Evolutionary conservation across 345 rosid genomes (phyloP).

Genomic region (Pelargonium nanum): DNA sequence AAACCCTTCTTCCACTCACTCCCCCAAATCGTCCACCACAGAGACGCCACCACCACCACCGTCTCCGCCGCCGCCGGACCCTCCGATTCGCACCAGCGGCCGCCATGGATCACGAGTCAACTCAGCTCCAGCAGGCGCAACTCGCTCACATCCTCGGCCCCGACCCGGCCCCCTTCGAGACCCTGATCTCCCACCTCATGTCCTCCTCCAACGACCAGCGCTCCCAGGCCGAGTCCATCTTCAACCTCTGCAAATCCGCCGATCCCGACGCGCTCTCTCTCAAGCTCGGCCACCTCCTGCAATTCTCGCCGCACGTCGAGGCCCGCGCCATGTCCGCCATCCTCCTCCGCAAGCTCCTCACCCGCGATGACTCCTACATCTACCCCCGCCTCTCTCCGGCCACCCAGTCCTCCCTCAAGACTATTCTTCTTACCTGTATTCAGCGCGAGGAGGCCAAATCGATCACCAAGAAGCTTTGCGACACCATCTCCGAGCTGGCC

Average conservation of each 20-base stretch:
- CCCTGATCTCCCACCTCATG: constrained; percentile 80
- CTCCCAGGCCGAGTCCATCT: constrained; percentile 69
- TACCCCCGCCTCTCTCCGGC: constrained; percentile 69
- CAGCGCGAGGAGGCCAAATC: constrained; percentile 76
- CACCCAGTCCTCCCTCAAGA: constrained; percentile 80
- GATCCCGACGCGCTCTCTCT: constrained; percentile 78
- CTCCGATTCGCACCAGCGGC: constrained; percentile 4
- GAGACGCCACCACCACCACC: not conserved
- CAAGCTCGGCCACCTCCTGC: constrained; percentile 78
- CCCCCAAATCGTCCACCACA: not conserved
- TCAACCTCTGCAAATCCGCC: constrained; percentile 82
- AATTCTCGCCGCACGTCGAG: constrained; percentile 60
- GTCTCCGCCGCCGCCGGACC: not conserved
- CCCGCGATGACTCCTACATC: constrained; percentile 78
- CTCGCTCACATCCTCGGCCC: constrained; percentile 73
- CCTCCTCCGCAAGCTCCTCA: constrained; percentile 84
- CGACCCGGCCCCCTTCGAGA: constrained; percentile 76
- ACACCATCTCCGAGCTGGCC: constrained; percentile 91
- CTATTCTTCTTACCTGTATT: constrained; percentile 54
- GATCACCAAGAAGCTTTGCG: constrained; percentile 80
- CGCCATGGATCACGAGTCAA: constrained; percentile 65
- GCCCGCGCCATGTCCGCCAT: constrained; percentile 91
- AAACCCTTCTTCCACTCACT: not conserved
- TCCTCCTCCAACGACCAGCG: constrained; percentile 91
- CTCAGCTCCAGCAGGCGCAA: constrained; percentile 72